phyloP scores from a whole-genome alignment of 2,329 filamentous ascomycete genomes.

The Cytospora paraplurivora region DNA sequence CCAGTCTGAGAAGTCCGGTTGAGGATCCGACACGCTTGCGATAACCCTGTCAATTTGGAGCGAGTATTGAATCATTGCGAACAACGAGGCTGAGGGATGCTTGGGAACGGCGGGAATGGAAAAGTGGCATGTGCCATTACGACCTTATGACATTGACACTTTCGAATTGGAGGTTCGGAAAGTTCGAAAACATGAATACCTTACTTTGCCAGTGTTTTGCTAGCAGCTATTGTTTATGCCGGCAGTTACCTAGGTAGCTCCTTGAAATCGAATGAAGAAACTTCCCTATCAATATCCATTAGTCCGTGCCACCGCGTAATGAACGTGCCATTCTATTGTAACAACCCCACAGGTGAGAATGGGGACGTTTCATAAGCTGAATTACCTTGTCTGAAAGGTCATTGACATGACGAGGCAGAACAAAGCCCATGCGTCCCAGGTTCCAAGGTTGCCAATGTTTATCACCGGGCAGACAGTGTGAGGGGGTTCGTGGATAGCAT shows the following conservation, averaged over 20 bases:
- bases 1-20: constrained; percentile 28
- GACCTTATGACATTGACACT: constrained; percentile 16
- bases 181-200: constrained; percentile 24
- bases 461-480: no score
- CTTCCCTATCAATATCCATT: not conserved
- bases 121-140: constrained; percentile 23
- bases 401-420: no score
- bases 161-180: constrained; percentile 14
- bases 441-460: no score
- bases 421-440: no score
- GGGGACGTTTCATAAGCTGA: no score
- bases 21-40: constrained; percentile 5
- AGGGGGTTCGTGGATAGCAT: no score
- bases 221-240: constrained; percentile 1
- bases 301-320: not conserved
- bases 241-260: constrained; percentile 15
- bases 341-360: no score
- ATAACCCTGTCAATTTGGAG: constrained; percentile 1
- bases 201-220: constrained; percentile 6
- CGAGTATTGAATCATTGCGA: constrained; percentile 9
- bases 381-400: no score
- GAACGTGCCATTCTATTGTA: not conserved
- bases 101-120: not conserved
- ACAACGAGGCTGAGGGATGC: not conserved
- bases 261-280: constrained; percentile 2